A percentile compares a stretch with the other conserved stretches of the same genome.
These are phyloP conservation scores for Trichoderma atroviride DNA, from an alignment of 2,329 filamentous ascomycete species.

Conservation along the genomic window DNA sequence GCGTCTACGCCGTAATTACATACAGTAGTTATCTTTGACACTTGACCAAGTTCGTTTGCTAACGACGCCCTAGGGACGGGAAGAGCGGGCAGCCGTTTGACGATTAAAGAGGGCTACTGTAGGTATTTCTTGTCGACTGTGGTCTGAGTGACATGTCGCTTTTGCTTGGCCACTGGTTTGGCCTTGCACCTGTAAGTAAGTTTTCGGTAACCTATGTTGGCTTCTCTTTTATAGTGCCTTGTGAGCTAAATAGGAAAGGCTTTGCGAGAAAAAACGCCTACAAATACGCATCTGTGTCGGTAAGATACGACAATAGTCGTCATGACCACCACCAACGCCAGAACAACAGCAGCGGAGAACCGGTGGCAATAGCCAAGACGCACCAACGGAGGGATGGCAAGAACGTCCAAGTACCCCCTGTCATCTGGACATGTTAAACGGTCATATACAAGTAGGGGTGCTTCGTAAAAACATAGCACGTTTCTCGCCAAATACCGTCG, in stretches of 20 bases:
- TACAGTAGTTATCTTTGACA: not conserved
- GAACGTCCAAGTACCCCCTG: not conserved
- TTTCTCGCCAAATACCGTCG: too few relatives aligned
- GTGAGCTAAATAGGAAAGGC: not conserved
- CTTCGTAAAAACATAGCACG: not conserved
- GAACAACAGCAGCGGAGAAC: not conserved
- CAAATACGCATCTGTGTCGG: not conserved
- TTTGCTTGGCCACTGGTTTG: not conserved
- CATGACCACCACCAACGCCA: not conserved
- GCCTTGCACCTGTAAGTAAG: not conserved
- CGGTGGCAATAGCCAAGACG: not conserved
- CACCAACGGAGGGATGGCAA: not conserved
- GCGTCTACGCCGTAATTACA: not conserved
- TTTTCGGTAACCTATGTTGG: not conserved
- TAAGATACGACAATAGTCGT: not conserved
- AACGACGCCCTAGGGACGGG: not conserved
- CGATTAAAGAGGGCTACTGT: not conserved
- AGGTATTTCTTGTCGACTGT: not conserved
- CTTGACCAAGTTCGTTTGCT: not conserved
- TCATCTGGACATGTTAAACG: not conserved
- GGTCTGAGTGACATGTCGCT: constrained; percentile 5
- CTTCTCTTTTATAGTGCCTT: not conserved
- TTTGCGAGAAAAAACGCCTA: not conserved
- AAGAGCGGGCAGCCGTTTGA: not conserved
- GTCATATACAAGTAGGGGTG: too few relatives aligned